Evolutionary conservation across 2,329 filamentous ascomycete genomes (phyloP), one percentile per base, ranked within the genome.

Genomic region (Xylaria sp.): DNA sequence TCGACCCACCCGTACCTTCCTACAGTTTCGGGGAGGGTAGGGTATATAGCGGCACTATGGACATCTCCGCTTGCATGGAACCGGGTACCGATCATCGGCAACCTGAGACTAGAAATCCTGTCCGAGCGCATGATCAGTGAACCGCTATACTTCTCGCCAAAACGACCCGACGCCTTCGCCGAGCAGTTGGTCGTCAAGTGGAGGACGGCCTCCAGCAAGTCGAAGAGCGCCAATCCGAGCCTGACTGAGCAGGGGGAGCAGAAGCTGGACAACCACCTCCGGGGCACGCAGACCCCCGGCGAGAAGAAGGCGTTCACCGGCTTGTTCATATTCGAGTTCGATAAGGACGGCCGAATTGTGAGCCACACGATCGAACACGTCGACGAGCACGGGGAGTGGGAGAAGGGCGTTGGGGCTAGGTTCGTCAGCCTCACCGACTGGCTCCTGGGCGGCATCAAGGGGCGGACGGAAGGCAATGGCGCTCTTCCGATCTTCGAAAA

Each of bases 51-150:
- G 17, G 94, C 94, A 2, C 79, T 99, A 37, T 97, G 92, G 92
- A 97, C 94, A 0, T 92, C 92, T 0, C 94, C 94, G 0, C 88
- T 99, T 47, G 93, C 92, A 24, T 99, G 94, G 94, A 95, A 95
- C 66, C 86, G 90, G 22, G 82, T 99, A 1, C 94, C 94, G 2
- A 84, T 97, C 18, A 83, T 97, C 26, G 92, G 93, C 62, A 96
- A 96, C 66, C 91, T 97, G 41, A 87, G 86, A 63, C 82, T 99
- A 9, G 86, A 91, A 64, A 94, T 99, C 48, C 74, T 96, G 17
- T 93, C 90, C 11, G 92, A 96, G 77, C 89, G 93, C 63, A 94
- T 99, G 83, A 84, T 88, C 52, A 82, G 84, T 56, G 80, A 80
- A 60, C 78, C 78, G 7, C 63, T 78, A 22, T 77, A 75, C 67